phyloP scores from a whole-genome alignment of 768 basidiomycete species.

The Sarcomyxa edulis region DNA sequence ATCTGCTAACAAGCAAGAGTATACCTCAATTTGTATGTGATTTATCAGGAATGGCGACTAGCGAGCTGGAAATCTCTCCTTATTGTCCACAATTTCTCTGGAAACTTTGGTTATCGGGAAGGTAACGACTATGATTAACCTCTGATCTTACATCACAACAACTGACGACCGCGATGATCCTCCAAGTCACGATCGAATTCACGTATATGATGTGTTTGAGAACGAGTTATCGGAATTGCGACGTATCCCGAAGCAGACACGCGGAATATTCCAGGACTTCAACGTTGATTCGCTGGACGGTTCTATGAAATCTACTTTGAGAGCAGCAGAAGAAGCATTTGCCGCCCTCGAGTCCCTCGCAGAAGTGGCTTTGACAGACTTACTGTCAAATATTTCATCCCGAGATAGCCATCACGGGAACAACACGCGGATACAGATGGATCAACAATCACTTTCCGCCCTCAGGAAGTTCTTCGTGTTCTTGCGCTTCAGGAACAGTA shows the following conservation, averaged over 20 bases:
- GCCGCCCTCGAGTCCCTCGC: conserved; percentile 35
- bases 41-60: too few species aligned
- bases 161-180: conserved; percentile 3
- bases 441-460: conserved; percentile 24
- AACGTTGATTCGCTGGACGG: conserved; percentile 24
- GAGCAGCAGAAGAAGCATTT: conserved; percentile 40
- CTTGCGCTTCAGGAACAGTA: conserved; percentile 53
- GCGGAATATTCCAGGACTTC: conserved; percentile 41
- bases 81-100: too few species aligned
- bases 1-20: too few species aligned
- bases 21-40: too few species aligned
- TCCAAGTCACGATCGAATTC: conserved; percentile 34
- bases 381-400: conserved; percentile 26
- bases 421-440: conserved; percentile 22
- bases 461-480: conserved; percentile 49
- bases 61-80: too few species aligned
- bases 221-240: conserved; percentile 43
- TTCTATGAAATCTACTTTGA: conserved; percentile 29
- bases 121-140: conserved; percentile 4
- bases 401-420: conserved; percentile 15
- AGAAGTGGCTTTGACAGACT: conserved; percentile 29
- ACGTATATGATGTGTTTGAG: conserved; percentile 48
- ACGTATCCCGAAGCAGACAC: conserved; percentile 22
- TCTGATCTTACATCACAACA: neutral
- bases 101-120: conserved; percentile 9